A percentile compares a stretch with the other conserved stretches of the same genome.
Conservation (phyloP, 2,329 filamentous ascomycete species). For the Aspergillus oerlinghausenensis region DNA sequence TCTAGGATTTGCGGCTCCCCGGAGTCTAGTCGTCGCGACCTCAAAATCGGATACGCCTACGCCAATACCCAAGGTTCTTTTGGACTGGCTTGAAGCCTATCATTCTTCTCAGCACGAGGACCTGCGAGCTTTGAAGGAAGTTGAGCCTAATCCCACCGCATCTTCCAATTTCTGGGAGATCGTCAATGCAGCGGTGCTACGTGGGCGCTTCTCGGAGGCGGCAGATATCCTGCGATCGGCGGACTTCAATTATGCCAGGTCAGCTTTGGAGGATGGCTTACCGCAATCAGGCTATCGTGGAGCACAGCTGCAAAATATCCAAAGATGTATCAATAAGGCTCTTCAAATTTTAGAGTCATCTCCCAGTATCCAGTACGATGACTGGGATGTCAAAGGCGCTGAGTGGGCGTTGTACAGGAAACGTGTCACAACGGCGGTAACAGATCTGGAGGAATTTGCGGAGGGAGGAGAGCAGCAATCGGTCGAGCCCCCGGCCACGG, state of each 20-base stretch:
- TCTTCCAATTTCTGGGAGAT: slow-evolving; percentile 81
- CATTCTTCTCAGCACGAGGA: slow-evolving; percentile 70
- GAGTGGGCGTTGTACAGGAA: slow-evolving; percentile 84
- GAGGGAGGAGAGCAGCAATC: slow-evolving; percentile 62
- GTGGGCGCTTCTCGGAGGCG: slow-evolving; percentile 66
- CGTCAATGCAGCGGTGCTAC: slow-evolving; percentile 67
- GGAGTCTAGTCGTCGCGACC: slow-evolving; percentile 26
- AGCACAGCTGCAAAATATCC: slow-evolving; percentile 71
- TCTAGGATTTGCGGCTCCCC: slow-evolving; percentile 21
- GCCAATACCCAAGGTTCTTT: slow-evolving; percentile 68
- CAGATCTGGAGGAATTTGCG: slow-evolving; percentile 70
- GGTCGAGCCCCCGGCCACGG: slow-evolving; percentile 34
- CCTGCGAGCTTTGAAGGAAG: slow-evolving; percentile 58
- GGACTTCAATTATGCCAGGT: slow-evolving; percentile 72
- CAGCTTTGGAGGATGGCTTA: slow-evolving; percentile 57
- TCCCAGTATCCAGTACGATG: slow-evolving; percentile 57
- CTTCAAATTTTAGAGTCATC: slow-evolving; percentile 67
- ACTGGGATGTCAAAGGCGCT: slow-evolving; percentile 78
- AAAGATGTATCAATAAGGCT: slow-evolving; percentile 65
- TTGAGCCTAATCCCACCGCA: slow-evolving; percentile 68
- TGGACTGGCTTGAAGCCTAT: slow-evolving; percentile 75
- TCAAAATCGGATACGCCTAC: slow-evolving; percentile 23
- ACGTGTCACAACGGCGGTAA: slow-evolving; percentile 63
- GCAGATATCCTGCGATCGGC: slow-evolving; percentile 67
- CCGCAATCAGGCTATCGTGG: slow-evolving; percentile 67